Percentiles rank a stretch among this genome's conserved stretches.
These are phyloP conservation scores for Gynandropsis gynandra DNA, from an alignment of 345 rosid genomes.

Conservation along the genomic window DNA sequence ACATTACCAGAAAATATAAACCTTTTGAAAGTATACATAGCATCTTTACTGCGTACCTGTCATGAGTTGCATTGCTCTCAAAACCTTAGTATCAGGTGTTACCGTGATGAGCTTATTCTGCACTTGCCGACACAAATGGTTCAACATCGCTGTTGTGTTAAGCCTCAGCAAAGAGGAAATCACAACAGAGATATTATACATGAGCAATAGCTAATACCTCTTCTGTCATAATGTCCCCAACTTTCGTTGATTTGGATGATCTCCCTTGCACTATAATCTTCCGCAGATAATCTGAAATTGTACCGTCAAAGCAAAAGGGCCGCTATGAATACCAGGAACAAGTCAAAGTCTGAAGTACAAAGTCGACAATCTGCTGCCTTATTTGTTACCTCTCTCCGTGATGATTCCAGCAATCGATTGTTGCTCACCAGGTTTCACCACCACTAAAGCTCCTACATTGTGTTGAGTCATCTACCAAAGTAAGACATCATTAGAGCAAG, in stretches of 20 bases:
- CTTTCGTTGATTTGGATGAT: slow-evolving; percentile 96
- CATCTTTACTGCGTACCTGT: slow-evolving; percentile 45
- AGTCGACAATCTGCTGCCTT: neutral
- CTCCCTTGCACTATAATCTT: slow-evolving; percentile 97
- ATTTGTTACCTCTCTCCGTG: slow-evolving; percentile 99
- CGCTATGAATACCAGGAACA: neutral
- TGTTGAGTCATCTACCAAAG: slow-evolving; percentile 86
- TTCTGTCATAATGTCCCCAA: slow-evolving; percentile 98
- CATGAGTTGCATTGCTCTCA: slow-evolving; percentile 97
- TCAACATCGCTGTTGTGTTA: neutral
- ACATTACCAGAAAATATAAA: too few relatives aligned
- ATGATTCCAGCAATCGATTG: slow-evolving; percentile 89
- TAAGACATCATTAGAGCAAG: too few relatives aligned
- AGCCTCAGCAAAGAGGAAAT: neutral
- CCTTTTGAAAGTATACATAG: slow-evolving; percentile 1
- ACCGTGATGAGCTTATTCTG: slow-evolving; percentile 95
- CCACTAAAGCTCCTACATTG: slow-evolving; percentile 95
- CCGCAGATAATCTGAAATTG: slow-evolving; percentile 62
- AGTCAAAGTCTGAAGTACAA: neutral
- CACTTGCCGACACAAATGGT: slow-evolving; percentile 10
- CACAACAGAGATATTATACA: neutral
- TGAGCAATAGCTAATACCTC: slow-evolving; percentile 44
- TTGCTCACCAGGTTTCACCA: slow-evolving; percentile 87
- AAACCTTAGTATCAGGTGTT: slow-evolving; percentile 85
- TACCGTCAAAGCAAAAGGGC: neutral